Base-by-base conservation (phyloP, 208 protist species). In the Angomonas ambiguus region DNA sequence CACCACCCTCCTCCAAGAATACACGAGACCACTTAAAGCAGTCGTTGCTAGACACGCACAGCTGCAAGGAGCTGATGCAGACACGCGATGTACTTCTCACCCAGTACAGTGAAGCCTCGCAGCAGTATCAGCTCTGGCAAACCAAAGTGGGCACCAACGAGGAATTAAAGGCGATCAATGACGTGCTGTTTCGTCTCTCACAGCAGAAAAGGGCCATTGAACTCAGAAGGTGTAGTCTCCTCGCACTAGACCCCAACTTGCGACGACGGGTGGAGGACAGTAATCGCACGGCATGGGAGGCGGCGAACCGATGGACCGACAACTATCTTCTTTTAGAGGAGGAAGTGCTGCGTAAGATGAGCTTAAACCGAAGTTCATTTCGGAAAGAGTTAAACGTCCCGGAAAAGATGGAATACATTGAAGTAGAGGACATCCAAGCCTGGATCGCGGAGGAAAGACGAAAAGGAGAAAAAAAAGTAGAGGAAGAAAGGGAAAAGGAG, bases 231-330 rank as follows among this genome's bases (percentile, higher is more conserved):
- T 16, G 2, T 18, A 10, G 2, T 22, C 51, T 78, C 2, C 60
- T 67, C 24, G 25, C 72, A 55, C 72, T 76, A 53, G 65, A 84
- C 59, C 68, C 80, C 6, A 55, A 58, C 13, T 57, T 82, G 28
- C 33, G 79, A 28, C 57, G 65, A 0, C 60, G 22, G 13, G 49
- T 94, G 4, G 63, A 76, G 13, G 11, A 35, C 2, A 59, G 71
- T 30, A 82, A 74, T 5, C 30, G 1, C 0, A 31, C 74, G 4
- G 85, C 85, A 2, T 69, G 67, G 38, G 83, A 79, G 27, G 74
- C 88, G 1, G 83, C 81, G 1, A 91, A 94, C 68, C 81, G 85
- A 16, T 94, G 88, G 85, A 91, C 88, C 20, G 88, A 94, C 57
- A 94, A 94, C 62, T 84, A 80, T 38, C 85, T 77, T 35, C 69